phyloP scores from a whole-genome alignment of 495 filamentous ascomycete species.

The Penicillium robsamsonii region DNA sequence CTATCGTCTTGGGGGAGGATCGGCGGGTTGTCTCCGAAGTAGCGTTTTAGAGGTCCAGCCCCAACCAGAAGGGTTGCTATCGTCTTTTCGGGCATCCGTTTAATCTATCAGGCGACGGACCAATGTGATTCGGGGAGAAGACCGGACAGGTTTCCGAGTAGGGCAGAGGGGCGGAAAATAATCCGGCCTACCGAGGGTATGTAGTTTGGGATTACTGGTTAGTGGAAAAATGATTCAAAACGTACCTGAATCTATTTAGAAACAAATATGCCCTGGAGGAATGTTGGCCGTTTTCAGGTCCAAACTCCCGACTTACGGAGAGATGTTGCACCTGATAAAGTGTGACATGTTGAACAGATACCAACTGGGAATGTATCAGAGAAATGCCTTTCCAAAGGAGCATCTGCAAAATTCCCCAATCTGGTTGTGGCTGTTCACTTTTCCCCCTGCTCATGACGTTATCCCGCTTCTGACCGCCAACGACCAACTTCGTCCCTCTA shows the following conservation, averaged over 20 bases:
- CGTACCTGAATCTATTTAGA: background rate
- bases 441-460: slow-evolving; percentile 24
- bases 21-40: slow-evolving; percentile 4
- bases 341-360: no score
- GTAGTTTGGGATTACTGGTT: background rate
- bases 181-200: slow-evolving; percentile 20
- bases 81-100: background rate
- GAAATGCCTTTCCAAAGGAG: background rate
- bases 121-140: slow-evolving; percentile 15
- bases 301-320: no score
- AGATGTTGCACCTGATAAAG: no score
- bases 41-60: background rate
- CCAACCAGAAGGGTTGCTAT: slow-evolving; percentile 2
- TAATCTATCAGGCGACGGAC: slow-evolving; percentile 2
- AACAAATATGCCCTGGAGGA: no score
- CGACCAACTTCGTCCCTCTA: slow-evolving; percentile 3
- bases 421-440: slow-evolving; percentile 16
- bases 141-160: slow-evolving; percentile 15
- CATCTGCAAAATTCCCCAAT: background rate
- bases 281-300: no score
- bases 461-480: slow-evolving; percentile 26
- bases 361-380: no score
- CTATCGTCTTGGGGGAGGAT: background rate
- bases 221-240: background rate
- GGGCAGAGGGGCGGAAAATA: slow-evolving; percentile 25